Base-by-base conservation (phyloP, 129 eudicot genomes). In the Tanacetum coccineum region DNA sequence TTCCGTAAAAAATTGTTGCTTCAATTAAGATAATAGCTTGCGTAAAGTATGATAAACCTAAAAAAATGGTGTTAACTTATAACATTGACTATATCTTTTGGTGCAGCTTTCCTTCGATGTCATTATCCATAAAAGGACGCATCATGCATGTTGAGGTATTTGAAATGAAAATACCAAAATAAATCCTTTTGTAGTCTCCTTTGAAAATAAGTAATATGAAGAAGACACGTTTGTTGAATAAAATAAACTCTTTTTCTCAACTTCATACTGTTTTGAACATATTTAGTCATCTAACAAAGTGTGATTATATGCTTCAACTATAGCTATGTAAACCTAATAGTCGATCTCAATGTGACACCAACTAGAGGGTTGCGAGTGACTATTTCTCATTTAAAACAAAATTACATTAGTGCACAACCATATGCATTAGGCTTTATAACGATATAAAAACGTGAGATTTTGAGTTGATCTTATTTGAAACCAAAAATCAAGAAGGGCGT, bases 51-150 rank as follows among this genome's bases (percentile, higher is more conserved):
- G 39, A 30, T 6, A 30, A 30, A 30, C 39, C 39, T 22, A 4
- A 30, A 0, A 26, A 30, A 4, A 30, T 30, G 6, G 2, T 20
- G 0, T 58, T 25, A 4, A 6, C 2, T 57, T 57, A 11, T 20
- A 2, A 11, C 13, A 49, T 3, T 30, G 6, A 3, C 17, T 51
- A 32, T 59, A 32, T 54, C 19, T 54, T 12, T 68, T 19, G 64
- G 21, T 68, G 64, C 14, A 68, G 73, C 52, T 53, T 54, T 36
- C 3, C 6, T 50, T 6, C 4, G 36, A 13, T 53, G 63, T 28
- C 59, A 15, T 45, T 26, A 48, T 25, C 71, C 71, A 30, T 30
- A 6, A 49, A 50, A 26, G 4, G 30, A 2, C 28, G 71, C 1
- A 22, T 2, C 25, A 0, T 22, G n/a, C 46, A 66, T 25, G 46